These are phyloP conservation scores for Kodamaea sp. DNA, from an alignment of 1,139 yeast species.

Conservation along the genomic window DNA sequence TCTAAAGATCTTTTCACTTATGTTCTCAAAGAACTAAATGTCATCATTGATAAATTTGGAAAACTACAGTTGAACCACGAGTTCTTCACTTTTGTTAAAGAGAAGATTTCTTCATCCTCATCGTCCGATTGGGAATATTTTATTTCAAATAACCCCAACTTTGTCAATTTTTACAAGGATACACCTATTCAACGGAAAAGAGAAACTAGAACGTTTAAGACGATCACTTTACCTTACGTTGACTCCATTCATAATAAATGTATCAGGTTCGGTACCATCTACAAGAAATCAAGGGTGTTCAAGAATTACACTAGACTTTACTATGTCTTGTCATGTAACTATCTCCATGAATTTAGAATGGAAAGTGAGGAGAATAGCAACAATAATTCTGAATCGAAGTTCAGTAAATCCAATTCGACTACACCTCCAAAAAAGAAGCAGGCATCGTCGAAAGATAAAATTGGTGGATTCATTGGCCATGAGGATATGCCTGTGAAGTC, in stretches of 20 bases:
- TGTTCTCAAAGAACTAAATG: conserved; percentile 39
- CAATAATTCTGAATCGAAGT: conserved; percentile 8
- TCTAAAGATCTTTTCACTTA: conserved; percentile 43
- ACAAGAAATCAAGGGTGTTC: conserved; percentile 44
- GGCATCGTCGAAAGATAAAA: conserved; percentile 27
- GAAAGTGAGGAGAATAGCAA: conserved; percentile 23
- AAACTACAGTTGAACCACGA: conserved; percentile 27
- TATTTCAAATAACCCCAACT: conserved; percentile 36
- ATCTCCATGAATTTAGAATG: conserved; percentile 45
- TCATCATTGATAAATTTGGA: conserved; percentile 37
- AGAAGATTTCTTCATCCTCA: conserved; percentile 24
- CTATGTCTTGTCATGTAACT: conserved; percentile 47
- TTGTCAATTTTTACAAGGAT: conserved; percentile 34
- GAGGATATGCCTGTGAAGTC: conserved; percentile 45
- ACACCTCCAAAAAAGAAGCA: conserved; percentile 12
- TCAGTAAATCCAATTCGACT: conserved; percentile 1
- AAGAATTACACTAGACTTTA: conserved; percentile 42
- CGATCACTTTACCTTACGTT: conserved; percentile 36
- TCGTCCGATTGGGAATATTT: conserved; percentile 43
- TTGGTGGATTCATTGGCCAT: conserved; percentile 46
- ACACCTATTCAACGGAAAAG: conserved; percentile 28
- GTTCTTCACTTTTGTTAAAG: conserved; percentile 24
- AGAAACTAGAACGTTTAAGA: conserved; percentile 32
- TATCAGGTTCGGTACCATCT: conserved; percentile 43
- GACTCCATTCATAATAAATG: conserved; percentile 47